A percentile compares a stretch with the other conserved stretches of the same genome.
Conservation (phyloP, 805 yeast genomes). For the Kurtzmaniella fragi region DNA sequence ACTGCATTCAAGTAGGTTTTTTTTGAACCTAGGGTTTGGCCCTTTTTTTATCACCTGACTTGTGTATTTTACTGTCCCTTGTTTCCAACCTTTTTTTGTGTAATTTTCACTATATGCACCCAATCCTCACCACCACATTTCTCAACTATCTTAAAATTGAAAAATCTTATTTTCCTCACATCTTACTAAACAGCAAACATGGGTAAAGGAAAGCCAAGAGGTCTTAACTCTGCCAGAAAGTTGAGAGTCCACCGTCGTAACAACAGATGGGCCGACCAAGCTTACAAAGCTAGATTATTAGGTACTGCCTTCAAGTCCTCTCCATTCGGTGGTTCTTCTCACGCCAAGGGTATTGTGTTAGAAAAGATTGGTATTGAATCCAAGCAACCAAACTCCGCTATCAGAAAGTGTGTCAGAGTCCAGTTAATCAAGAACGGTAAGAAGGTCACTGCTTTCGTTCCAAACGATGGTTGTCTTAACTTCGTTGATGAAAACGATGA, state of each 20-base stretch:
- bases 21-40: too few relatives aligned
- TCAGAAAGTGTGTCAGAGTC: slow-evolving; percentile 99
- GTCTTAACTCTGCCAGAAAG: slow-evolving; percentile 99
- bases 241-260: slow-evolving; percentile 99
- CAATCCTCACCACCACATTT: too few relatives aligned
- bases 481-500: slow-evolving; percentile 99
- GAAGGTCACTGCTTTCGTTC: slow-evolving; percentile 99
- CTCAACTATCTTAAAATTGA: neutral
- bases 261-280: slow-evolving; percentile 99
- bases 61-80: too few relatives aligned
- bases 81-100: too few relatives aligned
- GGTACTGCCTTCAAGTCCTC: slow-evolving; percentile 99
- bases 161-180: slow-evolving; percentile 3
- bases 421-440: slow-evolving; percentile 99
- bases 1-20: too few relatives aligned
- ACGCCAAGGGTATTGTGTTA: slow-evolving; percentile 99
- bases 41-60: too few relatives aligned
- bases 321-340: slow-evolving; percentile 99
- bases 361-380: slow-evolving; percentile 99
- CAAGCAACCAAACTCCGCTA: slow-evolving; percentile 99
- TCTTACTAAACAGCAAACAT: slow-evolving; percentile 40
- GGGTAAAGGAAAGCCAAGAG: slow-evolving; percentile 99
- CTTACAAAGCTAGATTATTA: slow-evolving; percentile 97
- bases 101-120: too few relatives aligned
- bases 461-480: slow-evolving; percentile 99